Percentiles rank a stretch among this genome's conserved stretches.
These are phyloP conservation scores for Tuber borchii DNA, from an alignment of 495 filamentous ascomycete genomes.

Conservation along the genomic window DNA sequence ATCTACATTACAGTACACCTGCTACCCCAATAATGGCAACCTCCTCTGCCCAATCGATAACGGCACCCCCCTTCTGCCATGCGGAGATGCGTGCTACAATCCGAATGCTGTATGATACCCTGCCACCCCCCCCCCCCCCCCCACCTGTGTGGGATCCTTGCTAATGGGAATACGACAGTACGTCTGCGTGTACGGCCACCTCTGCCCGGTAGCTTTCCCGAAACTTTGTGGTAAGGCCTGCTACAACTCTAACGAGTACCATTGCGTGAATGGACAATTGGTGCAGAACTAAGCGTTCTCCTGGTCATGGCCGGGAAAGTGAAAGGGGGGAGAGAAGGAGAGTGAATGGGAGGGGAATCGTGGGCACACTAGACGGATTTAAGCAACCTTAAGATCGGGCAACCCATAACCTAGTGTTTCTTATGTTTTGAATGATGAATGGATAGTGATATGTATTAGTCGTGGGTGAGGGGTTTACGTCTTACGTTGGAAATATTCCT, in stretches of 20 bases:
- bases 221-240: conserved; percentile 35
- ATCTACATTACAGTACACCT: conserved; percentile 32
- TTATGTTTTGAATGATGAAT: background rate
- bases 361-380: background rate
- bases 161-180: conserved; percentile 31
- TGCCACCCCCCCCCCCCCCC: background rate
- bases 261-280: conserved; percentile 26
- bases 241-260: conserved; percentile 31
- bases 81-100: conserved; percentile 33
- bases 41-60: conserved; percentile 31
- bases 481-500: conserved; percentile 14
- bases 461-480: background rate
- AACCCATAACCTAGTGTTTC: background rate
- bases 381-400: background rate
- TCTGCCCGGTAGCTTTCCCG: conserved; percentile 31
- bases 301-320: background rate
- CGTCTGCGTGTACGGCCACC: conserved; percentile 30
- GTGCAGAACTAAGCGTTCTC: conserved; percentile 17
- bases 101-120: conserved; percentile 31
- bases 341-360: background rate
- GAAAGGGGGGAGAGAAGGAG: background rate
- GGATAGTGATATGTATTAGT: background rate
- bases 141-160: background rate
- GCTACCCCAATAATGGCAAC: conserved; percentile 13
- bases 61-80: conserved; percentile 33